Percentiles rank a stretch among this genome's conserved stretches.
phyloP scores from a whole-genome alignment of 1,139 yeast species.

The Petasospora rhodanensis region DNA sequence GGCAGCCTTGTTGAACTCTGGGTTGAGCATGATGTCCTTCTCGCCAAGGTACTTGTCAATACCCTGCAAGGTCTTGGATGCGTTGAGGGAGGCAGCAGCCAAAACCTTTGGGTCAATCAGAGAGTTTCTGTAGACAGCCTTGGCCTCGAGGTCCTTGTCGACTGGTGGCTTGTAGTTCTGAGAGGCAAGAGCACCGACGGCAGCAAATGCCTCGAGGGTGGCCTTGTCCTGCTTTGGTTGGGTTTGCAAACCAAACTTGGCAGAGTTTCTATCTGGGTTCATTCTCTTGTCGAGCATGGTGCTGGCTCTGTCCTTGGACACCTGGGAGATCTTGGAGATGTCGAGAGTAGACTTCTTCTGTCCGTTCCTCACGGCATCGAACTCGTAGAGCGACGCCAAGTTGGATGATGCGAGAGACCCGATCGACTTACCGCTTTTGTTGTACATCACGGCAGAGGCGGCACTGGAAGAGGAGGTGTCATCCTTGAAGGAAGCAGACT shows the following conservation, averaged over 20 bases:
- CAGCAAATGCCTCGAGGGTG: constrained; percentile 28
- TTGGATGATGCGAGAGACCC: constrained; percentile 23
- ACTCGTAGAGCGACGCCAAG: constrained; percentile 34
- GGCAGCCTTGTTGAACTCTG: constrained; percentile 43
- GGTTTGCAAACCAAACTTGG: constrained; percentile 40
- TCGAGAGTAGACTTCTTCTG: constrained; percentile 27
- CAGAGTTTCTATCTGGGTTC: constrained; percentile 40
- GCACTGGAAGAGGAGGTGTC: constrained; percentile 16
- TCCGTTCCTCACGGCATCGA: constrained; percentile 40
- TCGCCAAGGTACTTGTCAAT: constrained; percentile 38
- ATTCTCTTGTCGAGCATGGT: constrained; percentile 32
- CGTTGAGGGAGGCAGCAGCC: constrained; percentile 57
- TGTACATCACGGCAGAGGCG: constrained; percentile 24
- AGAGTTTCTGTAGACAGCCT: constrained; percentile 27
- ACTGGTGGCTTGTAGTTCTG: constrained; percentile 25
- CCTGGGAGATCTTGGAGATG: constrained; percentile 29
- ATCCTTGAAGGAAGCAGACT: constrained; percentile 16
- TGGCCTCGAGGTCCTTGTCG: constrained; percentile 23
- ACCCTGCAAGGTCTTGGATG: constrained; percentile 43
- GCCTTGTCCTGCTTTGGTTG: constrained; percentile 21
- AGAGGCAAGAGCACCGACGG: constrained; percentile 35
- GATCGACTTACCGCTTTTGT: constrained; percentile 25
- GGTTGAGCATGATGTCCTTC: constrained; percentile 32
- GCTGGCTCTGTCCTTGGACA: constrained; percentile 20
- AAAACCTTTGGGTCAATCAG: constrained; percentile 53